Conservation (phyloP, 2,329 filamentous ascomycete species). For the Ophiostoma novo-ulmi region DNA sequence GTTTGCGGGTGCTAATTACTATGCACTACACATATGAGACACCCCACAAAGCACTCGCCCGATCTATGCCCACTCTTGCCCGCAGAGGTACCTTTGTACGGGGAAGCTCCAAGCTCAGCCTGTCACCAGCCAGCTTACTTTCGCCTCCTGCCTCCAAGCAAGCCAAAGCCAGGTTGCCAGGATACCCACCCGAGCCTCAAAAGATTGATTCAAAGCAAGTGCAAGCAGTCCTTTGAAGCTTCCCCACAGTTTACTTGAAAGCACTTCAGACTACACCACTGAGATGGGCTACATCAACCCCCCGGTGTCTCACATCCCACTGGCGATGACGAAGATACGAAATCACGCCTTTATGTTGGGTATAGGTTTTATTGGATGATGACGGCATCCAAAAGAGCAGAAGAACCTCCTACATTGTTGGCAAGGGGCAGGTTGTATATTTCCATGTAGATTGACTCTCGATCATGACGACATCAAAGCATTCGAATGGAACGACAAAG, state of each 20-base stretch:
- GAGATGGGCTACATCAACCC: background rate
- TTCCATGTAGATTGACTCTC: constrained; percentile 2
- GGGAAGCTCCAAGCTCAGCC: background rate
- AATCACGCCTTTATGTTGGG: background rate
- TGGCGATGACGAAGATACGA: constrained; percentile 3
- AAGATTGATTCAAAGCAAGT: background rate
- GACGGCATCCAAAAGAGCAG: background rate
- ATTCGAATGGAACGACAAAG: background rate
- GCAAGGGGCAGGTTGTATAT: background rate
- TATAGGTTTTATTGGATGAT: background rate
- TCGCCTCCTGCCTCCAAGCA: background rate
- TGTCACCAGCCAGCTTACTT: background rate
- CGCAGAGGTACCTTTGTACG: background rate
- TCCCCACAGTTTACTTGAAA: constrained; percentile 1
- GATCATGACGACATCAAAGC: constrained; percentile 7
- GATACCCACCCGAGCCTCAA: background rate
- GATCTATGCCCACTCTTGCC: background rate
- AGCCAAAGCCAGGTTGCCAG: background rate
- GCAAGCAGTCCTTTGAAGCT: background rate
- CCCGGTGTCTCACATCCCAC: background rate
- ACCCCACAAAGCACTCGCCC: background rate
- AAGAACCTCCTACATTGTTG: constrained; percentile 1
- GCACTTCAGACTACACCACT: background rate
- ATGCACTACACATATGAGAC: background rate
- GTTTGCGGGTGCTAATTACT: background rate